These are phyloP conservation scores for Mikania micrantha DNA, from an alignment of 129 eudicot species.

Conservation along the genomic window DNA sequence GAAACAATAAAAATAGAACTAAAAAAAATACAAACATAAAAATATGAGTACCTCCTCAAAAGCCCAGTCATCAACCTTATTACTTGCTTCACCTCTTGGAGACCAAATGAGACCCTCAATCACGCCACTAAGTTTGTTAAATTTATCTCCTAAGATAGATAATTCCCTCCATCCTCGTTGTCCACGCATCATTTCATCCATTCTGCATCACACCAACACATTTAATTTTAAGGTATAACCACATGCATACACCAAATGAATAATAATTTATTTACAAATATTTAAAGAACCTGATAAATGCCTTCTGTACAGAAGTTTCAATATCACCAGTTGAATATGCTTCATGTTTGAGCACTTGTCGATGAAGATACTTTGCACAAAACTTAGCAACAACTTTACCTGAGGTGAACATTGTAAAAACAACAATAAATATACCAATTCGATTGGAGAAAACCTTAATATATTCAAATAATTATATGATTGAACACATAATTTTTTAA, in stretches of 20 bases:
- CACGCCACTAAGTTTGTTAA: conserved; percentile 81
- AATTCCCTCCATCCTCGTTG: conserved; percentile 99
- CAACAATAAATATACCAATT: not conserved
- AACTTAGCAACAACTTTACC: conserved; percentile 99
- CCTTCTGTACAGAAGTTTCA: conserved; percentile 67
- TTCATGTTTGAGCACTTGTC: conserved; percentile 90
- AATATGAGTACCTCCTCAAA: conserved; percentile 69
- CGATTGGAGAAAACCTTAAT: not conserved
- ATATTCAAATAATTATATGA: conserved; percentile 2
- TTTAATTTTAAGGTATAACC: not conserved
- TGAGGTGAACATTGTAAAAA: conserved; percentile 13
- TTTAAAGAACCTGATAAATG: conserved; percentile 69
- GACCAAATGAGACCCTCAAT: conserved; percentile 93
- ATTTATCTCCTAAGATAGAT: conserved; percentile 78
- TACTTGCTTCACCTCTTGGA: conserved; percentile 71
- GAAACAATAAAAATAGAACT: not conserved
- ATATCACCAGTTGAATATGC: conserved; percentile 79
- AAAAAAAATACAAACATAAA: not conserved
- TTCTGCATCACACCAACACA: conserved; percentile 39
- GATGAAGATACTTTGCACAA: conserved; percentile 97
- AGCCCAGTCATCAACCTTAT: conserved; percentile 80
- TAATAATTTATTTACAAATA: not conserved
- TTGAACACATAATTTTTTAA: not conserved
- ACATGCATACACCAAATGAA: not conserved
- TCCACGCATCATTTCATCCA: conserved; percentile 99